phyloP scores from a whole-genome alignment of 2,329 filamentous ascomycete species.

The Phaeosphaeria sp. region DNA sequence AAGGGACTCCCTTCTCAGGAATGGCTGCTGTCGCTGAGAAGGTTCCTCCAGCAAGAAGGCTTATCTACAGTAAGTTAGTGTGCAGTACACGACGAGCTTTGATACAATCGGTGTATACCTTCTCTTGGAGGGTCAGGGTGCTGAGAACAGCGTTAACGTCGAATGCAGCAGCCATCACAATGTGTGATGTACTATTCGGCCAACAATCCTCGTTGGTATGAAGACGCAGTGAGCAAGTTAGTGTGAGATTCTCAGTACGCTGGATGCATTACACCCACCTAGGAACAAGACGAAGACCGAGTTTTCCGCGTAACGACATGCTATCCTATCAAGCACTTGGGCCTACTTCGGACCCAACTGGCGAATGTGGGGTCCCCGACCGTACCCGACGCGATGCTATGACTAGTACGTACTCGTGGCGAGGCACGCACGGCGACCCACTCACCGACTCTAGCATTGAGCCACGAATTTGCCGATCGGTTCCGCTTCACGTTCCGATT shows the following conservation, averaged over 20 bases:
- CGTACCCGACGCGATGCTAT: not conserved
- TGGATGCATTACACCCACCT: no score
- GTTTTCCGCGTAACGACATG: not conserved
- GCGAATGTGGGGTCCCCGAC: not conserved
- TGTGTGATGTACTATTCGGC: not conserved
- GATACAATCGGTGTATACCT: not conserved
- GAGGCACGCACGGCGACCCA: no score
- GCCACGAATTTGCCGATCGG: no score
- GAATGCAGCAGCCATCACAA: not conserved
- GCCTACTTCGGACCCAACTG: not conserved
- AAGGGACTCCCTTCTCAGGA: not conserved
- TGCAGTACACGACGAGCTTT: not conserved
- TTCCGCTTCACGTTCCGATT: not conserved
- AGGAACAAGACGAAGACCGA: no score
- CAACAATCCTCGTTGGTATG: not conserved
- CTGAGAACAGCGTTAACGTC: not conserved
- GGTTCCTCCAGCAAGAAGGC: not conserved
- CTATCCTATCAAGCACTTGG: not conserved
- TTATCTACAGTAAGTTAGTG: not conserved
- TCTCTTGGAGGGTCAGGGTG: not conserved
- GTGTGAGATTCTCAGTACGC: not conserved
- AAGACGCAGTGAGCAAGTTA: not conserved
- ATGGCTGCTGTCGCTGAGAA: not conserved
- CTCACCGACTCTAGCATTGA: not conserved
- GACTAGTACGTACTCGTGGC: not conserved